A percentile compares a stretch with the other conserved stretches of the same genome.
phyloP scores from a whole-genome alignment of 441 rosid species.

The Viola pubescens region DNA sequence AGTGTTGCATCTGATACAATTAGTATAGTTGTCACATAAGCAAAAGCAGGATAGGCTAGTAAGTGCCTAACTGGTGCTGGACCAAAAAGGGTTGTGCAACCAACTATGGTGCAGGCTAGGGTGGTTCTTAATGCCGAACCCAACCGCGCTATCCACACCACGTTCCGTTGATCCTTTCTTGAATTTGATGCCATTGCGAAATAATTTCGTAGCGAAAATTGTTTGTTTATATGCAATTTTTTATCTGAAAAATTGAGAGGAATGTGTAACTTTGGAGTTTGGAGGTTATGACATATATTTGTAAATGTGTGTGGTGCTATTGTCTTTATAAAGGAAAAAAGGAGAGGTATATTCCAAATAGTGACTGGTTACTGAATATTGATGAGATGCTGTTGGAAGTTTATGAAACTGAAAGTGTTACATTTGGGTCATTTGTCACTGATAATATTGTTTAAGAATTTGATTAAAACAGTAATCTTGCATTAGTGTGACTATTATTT shows the following conservation, averaged over 20 bases:
- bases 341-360: no score
- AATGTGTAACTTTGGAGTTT: not conserved
- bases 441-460: no score
- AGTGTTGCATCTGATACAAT: slow-evolving; percentile 64
- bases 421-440: no score
- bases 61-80: slow-evolving; percentile 30
- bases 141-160: slow-evolving; percentile 23
- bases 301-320: no score
- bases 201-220: not conserved
- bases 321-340: no score
- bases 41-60: slow-evolving; percentile 49
- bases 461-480: no score
- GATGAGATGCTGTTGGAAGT: no score
- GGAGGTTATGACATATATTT: no score
- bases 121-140: slow-evolving; percentile 41
- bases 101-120: slow-evolving; percentile 57
- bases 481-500: no score
- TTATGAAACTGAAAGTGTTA: no score
- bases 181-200: slow-evolving; percentile 1
- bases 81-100: slow-evolving; percentile 53
- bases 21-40: slow-evolving; percentile 54
- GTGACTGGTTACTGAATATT: no score
- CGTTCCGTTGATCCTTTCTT: slow-evolving; percentile 3
- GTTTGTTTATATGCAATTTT: not conserved
- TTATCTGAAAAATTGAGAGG: not conserved